Conservation (phyloP, 73 alveolate species). For the Symbiodinium pilosum region DNA sequence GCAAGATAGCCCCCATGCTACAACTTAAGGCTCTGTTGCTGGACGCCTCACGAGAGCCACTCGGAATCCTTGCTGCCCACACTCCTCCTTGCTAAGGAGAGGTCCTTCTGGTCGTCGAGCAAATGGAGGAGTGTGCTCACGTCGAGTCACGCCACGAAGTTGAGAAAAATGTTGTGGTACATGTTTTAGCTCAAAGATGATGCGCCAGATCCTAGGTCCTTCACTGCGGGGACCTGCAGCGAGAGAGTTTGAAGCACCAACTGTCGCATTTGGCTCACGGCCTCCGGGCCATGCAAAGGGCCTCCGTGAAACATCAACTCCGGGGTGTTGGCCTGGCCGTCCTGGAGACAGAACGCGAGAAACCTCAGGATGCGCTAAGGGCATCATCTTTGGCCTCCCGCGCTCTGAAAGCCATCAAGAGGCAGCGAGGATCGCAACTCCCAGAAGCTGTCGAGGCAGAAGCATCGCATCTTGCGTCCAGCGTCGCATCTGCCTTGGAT, state of each 20-base stretch:
- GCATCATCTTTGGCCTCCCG: neutral
- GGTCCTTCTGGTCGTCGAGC: constrained; percentile 25
- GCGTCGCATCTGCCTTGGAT: neutral
- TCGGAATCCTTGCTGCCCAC: too few species aligned
- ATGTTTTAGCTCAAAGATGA: too few species aligned
- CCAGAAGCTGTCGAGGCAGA: neutral
- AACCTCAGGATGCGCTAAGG: neutral
- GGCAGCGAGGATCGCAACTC: neutral
- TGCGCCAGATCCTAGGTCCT: neutral
- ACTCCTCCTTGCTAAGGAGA: constrained; percentile 21
- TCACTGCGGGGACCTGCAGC: neutral
- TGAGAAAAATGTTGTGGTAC: too few species aligned
- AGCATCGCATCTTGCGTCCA: neutral
- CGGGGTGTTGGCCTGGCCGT: constrained; percentile 79
- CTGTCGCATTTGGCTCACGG: constrained; percentile 61
- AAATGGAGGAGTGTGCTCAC: constrained; percentile 19
- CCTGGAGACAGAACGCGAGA: constrained; percentile 62
- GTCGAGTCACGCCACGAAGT: too few species aligned
- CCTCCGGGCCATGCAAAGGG: constrained; percentile 80
- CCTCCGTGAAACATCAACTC: constrained; percentile 61
- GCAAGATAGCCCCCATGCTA: too few species aligned
- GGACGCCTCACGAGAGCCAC: too few species aligned
- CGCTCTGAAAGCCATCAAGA: neutral
- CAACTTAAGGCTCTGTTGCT: too few species aligned
- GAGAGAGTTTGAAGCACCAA: neutral